phyloP scores from a whole-genome alignment of 1,284 basidiomycete genomes.

The Tausonia pullulans region DNA sequence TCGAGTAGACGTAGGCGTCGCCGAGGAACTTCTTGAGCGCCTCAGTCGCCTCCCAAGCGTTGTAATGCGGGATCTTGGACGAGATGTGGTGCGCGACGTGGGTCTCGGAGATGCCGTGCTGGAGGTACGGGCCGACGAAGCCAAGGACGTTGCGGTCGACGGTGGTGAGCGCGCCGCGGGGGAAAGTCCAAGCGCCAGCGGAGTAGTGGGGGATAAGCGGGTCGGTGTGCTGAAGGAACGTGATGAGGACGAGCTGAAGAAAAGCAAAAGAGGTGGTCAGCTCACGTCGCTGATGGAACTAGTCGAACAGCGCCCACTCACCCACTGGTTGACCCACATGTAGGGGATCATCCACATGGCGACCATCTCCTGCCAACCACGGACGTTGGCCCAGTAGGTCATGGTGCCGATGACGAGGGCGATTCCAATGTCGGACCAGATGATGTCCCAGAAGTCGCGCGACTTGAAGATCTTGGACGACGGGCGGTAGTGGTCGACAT shows the following conservation, averaged over 20 bases:
- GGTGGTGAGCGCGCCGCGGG: conserved; percentile 86
- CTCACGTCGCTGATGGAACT: conserved; percentile 53
- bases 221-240: conserved; percentile 96
- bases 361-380: conserved; percentile 65
- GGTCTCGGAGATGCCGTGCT: conserved; percentile 53
- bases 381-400: conserved; percentile 47
- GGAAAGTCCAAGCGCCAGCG: conserved; percentile 79
- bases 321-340: conserved; percentile 61
- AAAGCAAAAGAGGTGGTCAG: conserved; percentile 54
- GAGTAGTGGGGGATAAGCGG: conserved; percentile 59
- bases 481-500: conserved; percentile 49
- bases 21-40: conserved; percentile 73
- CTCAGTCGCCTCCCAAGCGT: conserved; percentile 78
- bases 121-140: conserved; percentile 59
- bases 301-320: conserved; percentile 13
- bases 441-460: conserved; percentile 64
- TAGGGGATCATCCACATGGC: conserved; percentile 79
- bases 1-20: conserved; percentile 26
- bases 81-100: conserved; percentile 83
- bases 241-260: conserved; percentile 65
- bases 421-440: conserved; percentile 79
- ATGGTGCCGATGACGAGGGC: conserved; percentile 56
- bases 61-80: conserved; percentile 86
- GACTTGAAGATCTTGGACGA: conserved; percentile 50
- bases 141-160: conserved; percentile 82